These are phyloP conservation scores for Umbilicus rupestris DNA, from an alignment of 164 flowering plant genomes.

Conservation along the genomic window DNA sequence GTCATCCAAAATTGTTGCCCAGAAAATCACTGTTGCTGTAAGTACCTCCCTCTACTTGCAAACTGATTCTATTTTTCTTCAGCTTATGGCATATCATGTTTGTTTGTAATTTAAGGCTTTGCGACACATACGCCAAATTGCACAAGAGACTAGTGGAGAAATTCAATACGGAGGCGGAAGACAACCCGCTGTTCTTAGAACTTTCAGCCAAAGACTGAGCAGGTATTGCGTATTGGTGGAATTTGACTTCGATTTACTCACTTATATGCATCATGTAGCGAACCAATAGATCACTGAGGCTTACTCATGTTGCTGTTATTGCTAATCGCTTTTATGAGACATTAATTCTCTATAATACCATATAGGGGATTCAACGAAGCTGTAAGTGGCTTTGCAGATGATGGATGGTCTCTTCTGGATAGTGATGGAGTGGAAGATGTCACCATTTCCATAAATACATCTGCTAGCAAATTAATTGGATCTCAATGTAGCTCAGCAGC, in stretches of 20 bases:
- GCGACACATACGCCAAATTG: conserved; percentile 66
- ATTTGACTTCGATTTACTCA: neutral
- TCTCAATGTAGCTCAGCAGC: conserved; percentile 31
- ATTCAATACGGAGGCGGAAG: conserved; percentile 55
- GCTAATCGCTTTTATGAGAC: neutral
- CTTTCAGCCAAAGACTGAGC: conserved; percentile 67
- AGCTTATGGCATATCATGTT: neutral
- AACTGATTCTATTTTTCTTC: neutral
- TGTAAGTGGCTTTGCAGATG: conserved; percentile 74
- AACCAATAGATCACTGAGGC: neutral
- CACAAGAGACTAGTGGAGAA: conserved; percentile 67
- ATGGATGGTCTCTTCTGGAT: conserved; percentile 70
- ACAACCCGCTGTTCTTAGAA: conserved; percentile 70
- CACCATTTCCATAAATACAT: conserved; percentile 54
- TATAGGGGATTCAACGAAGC: conserved; percentile 81
- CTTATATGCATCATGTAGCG: neutral
- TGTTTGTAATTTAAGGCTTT: conserved; percentile 36
- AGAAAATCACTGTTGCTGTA: conserved; percentile 71
- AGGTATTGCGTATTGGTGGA: conserved; percentile 33
- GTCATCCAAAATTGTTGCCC: conserved; percentile 72
- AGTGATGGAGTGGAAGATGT: conserved; percentile 79
- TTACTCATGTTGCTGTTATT: neutral
- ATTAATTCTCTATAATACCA: neutral
- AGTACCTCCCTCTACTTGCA: conserved; percentile 10
- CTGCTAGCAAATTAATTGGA: conserved; percentile 46